Evolutionary conservation across 495 filamentous ascomycete species (phyloP).

Genomic region (Mytilinidion resinicola): DNA sequence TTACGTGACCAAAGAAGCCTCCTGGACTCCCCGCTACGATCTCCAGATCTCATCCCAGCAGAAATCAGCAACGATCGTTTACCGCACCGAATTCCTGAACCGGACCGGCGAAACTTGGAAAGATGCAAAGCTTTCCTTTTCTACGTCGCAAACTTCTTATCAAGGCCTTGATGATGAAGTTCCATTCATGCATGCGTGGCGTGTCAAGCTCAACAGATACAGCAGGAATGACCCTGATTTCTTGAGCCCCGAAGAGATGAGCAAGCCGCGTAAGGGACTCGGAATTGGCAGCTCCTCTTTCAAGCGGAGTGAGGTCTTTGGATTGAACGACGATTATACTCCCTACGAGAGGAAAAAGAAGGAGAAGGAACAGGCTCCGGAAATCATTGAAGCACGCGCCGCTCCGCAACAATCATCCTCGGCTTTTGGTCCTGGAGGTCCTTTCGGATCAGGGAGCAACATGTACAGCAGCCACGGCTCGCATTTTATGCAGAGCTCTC

Average conservation of each 20-base stretch:
- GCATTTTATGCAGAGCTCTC: background rate
- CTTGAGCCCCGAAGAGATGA: constrained; percentile 13
- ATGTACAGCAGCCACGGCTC: background rate
- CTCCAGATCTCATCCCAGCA: constrained; percentile 52
- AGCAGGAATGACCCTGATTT: constrained; percentile 16
- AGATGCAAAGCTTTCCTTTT: constrained; percentile 58
- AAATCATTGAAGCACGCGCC: background rate
- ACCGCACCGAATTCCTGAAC: constrained; percentile 60
- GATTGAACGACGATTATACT: constrained; percentile 11
- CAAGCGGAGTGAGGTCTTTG: constrained; percentile 20
- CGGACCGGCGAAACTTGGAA: constrained; percentile 62
- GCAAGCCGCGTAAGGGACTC: constrained; percentile 6
- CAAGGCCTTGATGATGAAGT: constrained; percentile 53
- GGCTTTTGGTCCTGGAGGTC: background rate
- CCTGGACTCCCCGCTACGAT: constrained; percentile 63
- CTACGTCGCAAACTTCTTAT: constrained; percentile 62
- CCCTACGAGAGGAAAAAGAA: background rate
- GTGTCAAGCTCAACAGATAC: constrained; percentile 42
- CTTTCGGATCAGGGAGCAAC: background rate
- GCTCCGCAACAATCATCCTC: background rate
- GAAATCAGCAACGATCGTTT: constrained; percentile 50
- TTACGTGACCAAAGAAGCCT: constrained; percentile 58
- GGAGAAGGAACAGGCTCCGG: background rate
- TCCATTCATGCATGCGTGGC: constrained; percentile 56
- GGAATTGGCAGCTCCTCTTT: background rate